Evolutionary conservation across 2,329 filamentous ascomycete genomes (phyloP).

Genomic region (Diaporthe sp.): DNA sequence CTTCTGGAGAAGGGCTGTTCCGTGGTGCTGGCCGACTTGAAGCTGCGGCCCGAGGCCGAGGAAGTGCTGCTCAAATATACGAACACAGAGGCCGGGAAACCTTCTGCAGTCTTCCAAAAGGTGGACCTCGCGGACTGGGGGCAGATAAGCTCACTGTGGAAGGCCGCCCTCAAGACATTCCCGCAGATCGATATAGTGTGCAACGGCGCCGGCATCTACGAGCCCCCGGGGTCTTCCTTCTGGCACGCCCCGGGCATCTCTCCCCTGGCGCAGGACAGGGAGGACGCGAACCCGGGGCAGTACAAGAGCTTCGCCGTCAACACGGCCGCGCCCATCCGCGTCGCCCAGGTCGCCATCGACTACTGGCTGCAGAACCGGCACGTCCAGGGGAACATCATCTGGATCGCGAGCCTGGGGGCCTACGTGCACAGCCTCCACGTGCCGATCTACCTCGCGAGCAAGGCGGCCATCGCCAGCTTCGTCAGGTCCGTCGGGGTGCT

Average conservation of each 20-base stretch:
- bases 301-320: conserved; percentile 49
- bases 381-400: conserved; percentile 47
- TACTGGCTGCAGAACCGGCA: conserved; percentile 48
- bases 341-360: conserved; percentile 48
- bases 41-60: conserved; percentile 53
- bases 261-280: conserved; percentile 42
- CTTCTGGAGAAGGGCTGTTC: conserved; percentile 54
- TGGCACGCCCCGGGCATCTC: conserved; percentile 48
- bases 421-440: conserved; percentile 50
- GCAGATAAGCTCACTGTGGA: conserved; percentile 48
- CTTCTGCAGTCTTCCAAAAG: conserved; percentile 52
- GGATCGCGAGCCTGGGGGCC: conserved; percentile 47
- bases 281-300: conserved; percentile 43
- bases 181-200: conserved; percentile 42
- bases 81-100: conserved; percentile 43
- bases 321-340: conserved; percentile 46
- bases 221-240: conserved; percentile 48
- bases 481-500: conserved; percentile 41
- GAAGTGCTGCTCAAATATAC: conserved; percentile 51
- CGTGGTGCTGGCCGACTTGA: conserved; percentile 55
- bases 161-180: conserved; percentile 41
- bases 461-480: conserved; percentile 47
- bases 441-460: conserved; percentile 50
- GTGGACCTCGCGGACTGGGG: conserved; percentile 56
- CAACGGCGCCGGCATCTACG: conserved; percentile 46